Evolutionary conservation across 495 filamentous ascomycete species (phyloP), one percentile per base, ranked within the genome.

Genomic region (Neurospora sp.): DNA sequence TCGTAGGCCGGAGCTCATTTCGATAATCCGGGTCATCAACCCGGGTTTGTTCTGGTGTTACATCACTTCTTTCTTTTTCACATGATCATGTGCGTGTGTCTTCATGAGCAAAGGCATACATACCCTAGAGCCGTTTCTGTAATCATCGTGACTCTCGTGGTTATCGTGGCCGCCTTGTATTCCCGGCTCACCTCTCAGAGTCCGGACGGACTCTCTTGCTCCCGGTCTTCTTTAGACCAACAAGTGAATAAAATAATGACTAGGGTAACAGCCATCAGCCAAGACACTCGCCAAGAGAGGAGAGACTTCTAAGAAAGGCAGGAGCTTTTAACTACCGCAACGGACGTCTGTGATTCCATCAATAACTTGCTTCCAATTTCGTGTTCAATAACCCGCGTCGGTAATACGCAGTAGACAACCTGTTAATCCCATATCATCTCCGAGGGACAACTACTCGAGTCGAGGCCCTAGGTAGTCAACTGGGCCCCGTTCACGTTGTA

Each of bases 91-190:
- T 27, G 7, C 66, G 16, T 42, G 39, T 37, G 66, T 41, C 40
- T 70, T 59, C 62, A 70, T 62, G 70, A 42, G 72, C 73, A 39
- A 39, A 75, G 70, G 72, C 72, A 39, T 1, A 31, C 54, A 2
- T 18, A 27, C 2, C 27, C 27, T 16, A 4, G 8, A 31, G 27
- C 23, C 23, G 69, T 70, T 77, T 20, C 66, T 70, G 71, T 70
- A 75, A 27, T 31, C 14, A 10, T 62, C 72, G 5, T 72, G 44
- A 18, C 39, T 39, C 31, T 16, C 14, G 54, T 16, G 7, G 23
- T 62, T 62, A 4, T 62, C 14, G 12, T 66, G 54, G 23, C 23
- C 54, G 12, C 23, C 37, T 31, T 6, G 12, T 31, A 62, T 31
- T 16, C 23, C 20, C 12, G 12, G 12, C 54, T 35, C 12, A 62